Evolutionary conservation across 176 grass and related monocot genomes (phyloP).

Genomic region (Lolium rigidum): DNA sequence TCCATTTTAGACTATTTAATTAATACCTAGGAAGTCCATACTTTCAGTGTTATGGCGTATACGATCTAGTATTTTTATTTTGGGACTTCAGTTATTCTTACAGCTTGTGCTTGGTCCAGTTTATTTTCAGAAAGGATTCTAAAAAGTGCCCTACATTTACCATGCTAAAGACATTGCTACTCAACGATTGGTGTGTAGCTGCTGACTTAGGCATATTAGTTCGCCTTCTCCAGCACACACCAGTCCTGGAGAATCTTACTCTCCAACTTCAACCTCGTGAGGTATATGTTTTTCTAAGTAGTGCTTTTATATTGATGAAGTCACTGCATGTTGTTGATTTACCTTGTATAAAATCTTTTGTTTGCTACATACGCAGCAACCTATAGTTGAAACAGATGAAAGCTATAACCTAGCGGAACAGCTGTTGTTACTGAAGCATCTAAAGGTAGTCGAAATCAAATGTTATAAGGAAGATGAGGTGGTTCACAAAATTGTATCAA

Average conservation of each 20-base stretch:
- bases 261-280: constrained; percentile 10
- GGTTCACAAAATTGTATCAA: constrained; percentile 2
- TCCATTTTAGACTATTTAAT: neutral
- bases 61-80: neutral
- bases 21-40: neutral
- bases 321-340: neutral
- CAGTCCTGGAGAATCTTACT: constrained; percentile 20
- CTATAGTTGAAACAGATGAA: constrained; percentile 9
- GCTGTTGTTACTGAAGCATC: neutral
- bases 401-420: constrained; percentile 14
- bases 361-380: neutral
- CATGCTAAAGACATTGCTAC: neutral
- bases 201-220: neutral
- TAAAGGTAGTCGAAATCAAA: constrained; percentile 26
- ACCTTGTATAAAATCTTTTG: neutral
- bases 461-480: constrained; percentile 13
- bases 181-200: constrained; percentile 4
- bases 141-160: neutral
- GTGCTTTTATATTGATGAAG: neutral
- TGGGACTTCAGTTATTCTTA: neutral
- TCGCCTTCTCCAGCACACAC: neutral
- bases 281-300: constrained; percentile 1
- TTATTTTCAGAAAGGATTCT: constrained; percentile 24
- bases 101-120: neutral
- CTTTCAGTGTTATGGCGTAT: constrained; percentile 8